A percentile compares a stretch with the other conserved stretches of the same genome.
Evolutionary conservation across 306 rosid genomes (phyloP).

Genomic region (Sindora glabra): DNA sequence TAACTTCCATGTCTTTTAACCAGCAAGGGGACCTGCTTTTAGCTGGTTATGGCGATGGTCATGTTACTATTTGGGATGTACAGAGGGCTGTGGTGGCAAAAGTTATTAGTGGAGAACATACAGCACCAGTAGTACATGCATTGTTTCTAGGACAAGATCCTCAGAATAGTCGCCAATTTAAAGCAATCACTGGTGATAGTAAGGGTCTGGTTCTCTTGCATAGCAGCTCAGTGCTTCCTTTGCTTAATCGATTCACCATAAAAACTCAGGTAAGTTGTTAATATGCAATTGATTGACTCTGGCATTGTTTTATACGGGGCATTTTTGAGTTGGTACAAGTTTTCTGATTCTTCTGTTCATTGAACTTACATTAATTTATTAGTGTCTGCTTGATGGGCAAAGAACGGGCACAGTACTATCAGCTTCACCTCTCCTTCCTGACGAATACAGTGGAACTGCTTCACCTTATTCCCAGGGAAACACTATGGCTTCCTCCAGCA

Average conservation of each 20-base stretch:
- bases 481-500: conserved; percentile 50
- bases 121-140: conserved; percentile 82
- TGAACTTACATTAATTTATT: conserved; percentile 29
- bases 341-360: conserved; percentile 23
- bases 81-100: conserved; percentile 66
- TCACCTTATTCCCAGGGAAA: conserved; percentile 50
- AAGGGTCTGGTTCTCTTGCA: conserved; percentile 90
- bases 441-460: conserved; percentile 59
- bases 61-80: conserved; percentile 81
- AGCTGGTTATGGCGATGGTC: conserved; percentile 95
- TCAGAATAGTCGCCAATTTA: conserved; percentile 85
- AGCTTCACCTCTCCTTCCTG: conserved; percentile 81
- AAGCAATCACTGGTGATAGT: conserved; percentile 89
- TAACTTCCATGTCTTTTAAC: conserved; percentile 86
- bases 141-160: conserved; percentile 86
- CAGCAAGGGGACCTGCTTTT: conserved; percentile 94
- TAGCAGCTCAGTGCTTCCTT: conserved; percentile 62
- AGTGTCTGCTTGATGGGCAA: conserved; percentile 99
- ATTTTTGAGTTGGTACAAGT: conserved; percentile 9
- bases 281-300: conserved; percentile 7
- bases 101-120: conserved; percentile 79
- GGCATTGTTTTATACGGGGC: background rate
- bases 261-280: conserved; percentile 69
- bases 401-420: conserved; percentile 78
- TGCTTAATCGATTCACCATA: conserved; percentile 63